Conservation (phyloP, 2,329 filamentous ascomycete species). For the Didymella segeticola region DNA sequence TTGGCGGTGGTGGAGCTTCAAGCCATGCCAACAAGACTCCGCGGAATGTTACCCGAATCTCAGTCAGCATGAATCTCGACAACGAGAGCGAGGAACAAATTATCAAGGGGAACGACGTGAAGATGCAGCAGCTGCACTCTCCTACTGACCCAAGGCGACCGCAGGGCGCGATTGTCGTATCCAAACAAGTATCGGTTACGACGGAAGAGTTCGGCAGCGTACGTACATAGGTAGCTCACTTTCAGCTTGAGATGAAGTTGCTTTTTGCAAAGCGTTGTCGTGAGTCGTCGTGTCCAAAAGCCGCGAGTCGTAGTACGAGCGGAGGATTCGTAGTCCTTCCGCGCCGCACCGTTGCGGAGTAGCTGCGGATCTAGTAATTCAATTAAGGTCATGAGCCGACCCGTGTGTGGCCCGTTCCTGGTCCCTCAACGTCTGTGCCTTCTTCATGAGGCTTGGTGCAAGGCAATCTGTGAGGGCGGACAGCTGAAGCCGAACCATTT, state of each 20-base stretch:
- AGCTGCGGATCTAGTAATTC: background rate
- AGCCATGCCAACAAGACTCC: conserved; percentile 6
- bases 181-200: conserved; percentile 18
- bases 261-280: background rate
- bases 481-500: background rate
- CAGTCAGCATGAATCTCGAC: conserved; percentile 18
- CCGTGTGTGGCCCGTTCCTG: conserved; percentile 2
- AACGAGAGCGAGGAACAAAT: conserved; percentile 27
- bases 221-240: too few species aligned
- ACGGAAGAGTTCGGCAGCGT: conserved; percentile 22
- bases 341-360: background rate
- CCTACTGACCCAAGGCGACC: background rate
- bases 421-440: background rate
- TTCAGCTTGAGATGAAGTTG: background rate
- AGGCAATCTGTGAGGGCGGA: background rate
- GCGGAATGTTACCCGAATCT: conserved; percentile 1
- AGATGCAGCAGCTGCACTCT: conserved; percentile 14
- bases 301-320: background rate
- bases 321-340: background rate
- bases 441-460: background rate
- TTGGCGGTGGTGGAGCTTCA: conserved; percentile 19
- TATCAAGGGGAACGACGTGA: conserved; percentile 10
- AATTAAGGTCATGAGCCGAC: conserved; percentile 4
- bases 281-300: background rate
- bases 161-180: conserved; percentile 17